phyloP scores from a whole-genome alignment of 768 basidiomycete species.

The Trametes coccinea region DNA sequence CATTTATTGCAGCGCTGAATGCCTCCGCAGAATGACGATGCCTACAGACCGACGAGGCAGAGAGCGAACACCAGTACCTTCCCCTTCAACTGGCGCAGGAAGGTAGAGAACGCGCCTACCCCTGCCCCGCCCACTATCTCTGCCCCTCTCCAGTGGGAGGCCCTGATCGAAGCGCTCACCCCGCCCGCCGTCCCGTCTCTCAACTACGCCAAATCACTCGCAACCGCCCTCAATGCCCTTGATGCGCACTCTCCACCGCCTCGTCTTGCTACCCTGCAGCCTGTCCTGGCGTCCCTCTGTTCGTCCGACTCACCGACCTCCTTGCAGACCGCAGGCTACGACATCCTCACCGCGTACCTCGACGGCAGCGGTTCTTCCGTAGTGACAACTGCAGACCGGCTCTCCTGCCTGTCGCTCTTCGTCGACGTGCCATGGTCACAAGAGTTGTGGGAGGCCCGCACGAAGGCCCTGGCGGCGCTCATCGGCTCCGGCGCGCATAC shows the following conservation, averaged over 20 bases:
- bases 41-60: conserved; percentile 26
- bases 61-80: conserved; percentile 29
- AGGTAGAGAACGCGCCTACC: conserved; percentile 17
- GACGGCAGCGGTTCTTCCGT: conserved; percentile 53
- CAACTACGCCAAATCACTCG: conserved; percentile 60
- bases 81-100: conserved; percentile 22
- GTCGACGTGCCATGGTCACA: conserved; percentile 53
- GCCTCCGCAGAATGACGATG: conserved; percentile 29
- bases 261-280: conserved; percentile 50
- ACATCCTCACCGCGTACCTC: conserved; percentile 70
- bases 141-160: conserved; percentile 41
- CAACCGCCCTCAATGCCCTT: conserved; percentile 47
- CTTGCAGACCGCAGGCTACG: conserved; percentile 68
- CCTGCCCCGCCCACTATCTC: conserved; percentile 21
- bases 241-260: conserved; percentile 46
- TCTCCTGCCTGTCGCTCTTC: conserved; percentile 67
- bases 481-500: conserved; percentile 61
- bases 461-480: conserved; percentile 66
- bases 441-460: conserved; percentile 73
- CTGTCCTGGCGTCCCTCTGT: conserved; percentile 64
- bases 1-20: conserved; percentile 16
- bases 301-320: conserved; percentile 50
- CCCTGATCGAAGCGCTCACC: conserved; percentile 45
- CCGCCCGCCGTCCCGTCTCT: conserved; percentile 67
- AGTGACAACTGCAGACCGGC: conserved; percentile 55